Evolutionary conservation across 2,329 filamentous ascomycete species (phyloP), one percentile per base, ranked within the genome.

Genomic region (Phialocephala sp.): DNA sequence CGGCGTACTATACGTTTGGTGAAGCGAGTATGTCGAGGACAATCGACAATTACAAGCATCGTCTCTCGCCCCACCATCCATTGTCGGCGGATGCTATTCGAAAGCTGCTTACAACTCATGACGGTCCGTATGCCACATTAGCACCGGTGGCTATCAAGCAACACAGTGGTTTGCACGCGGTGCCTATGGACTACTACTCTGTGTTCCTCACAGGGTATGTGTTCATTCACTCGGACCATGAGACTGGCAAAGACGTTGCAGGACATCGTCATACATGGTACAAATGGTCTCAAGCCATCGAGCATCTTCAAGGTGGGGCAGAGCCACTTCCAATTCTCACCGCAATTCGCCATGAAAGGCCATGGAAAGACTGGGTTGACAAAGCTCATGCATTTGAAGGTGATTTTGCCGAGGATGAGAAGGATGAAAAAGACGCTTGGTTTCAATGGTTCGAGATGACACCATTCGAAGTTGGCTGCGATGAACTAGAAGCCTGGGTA

Each of bases 401-500:
- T 1, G 72, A 76, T 54, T 72, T 14, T 65, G 75, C 55, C 62
- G 71, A 43, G 61, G 55, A 68, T 20, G 55, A 77, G 9, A 75
- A 78, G 66, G 67, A 72, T 24, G 60, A 69, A 9, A 64, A 77
- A 63, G 85, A 89, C 72, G 82, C 87, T 22, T 90, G 87, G 87
- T 90, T 90, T 70, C 88, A 91, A 70, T 90, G 88, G 88, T 89
- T 90, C 69, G 89, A 91, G 73, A 87, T 85, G 75, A 88, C 87
- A 0, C 87, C 87, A 0, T 90, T 89, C 72, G 87, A 90, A 72
- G 84, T 90, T 70, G 89, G 86, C 77, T 89, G 87, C 72, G 87
- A 90, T 75, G 88, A 90, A 71, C 73, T 73, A 66, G 73, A 73
- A 68, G 86, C 88, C 8, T 88, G 88, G 35, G 90, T 90, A 67